Evolutionary conservation across 2,329 filamentous ascomycete genomes (phyloP).

Genomic region (Monosporascus cannonballus): DNA sequence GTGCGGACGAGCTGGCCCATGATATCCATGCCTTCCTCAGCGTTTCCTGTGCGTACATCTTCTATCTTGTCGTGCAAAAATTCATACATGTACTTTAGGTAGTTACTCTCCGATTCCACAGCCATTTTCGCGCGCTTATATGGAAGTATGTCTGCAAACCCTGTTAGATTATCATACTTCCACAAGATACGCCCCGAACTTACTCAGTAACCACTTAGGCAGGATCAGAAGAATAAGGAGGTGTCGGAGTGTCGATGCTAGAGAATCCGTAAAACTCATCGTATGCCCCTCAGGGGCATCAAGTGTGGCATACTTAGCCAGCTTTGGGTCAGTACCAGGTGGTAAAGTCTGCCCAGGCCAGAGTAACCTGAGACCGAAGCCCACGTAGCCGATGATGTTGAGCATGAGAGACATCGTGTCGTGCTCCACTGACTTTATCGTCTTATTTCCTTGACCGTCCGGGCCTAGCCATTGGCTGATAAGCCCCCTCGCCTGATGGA

Average conservation of each 20-base stretch:
- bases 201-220: slow-evolving; percentile 50
- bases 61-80: slow-evolving; percentile 56
- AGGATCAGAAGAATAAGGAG: slow-evolving; percentile 57
- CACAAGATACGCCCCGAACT: slow-evolving; percentile 12
- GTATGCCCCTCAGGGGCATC: slow-evolving; percentile 46
- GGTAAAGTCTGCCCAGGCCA: slow-evolving; percentile 57
- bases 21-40: slow-evolving; percentile 44
- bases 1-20: slow-evolving; percentile 45
- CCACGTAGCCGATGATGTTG: slow-evolving; percentile 58
- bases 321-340: slow-evolving; percentile 34
- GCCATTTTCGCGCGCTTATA: slow-evolving; percentile 46
- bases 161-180: slow-evolving; percentile 4
- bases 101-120: slow-evolving; percentile 53
- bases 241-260: slow-evolving; percentile 56
- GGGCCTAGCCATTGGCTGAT: slow-evolving; percentile 49
- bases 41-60: slow-evolving; percentile 29
- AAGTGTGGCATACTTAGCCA: slow-evolving; percentile 41
- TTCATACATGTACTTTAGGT: slow-evolving; percentile 63
- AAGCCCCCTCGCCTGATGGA: slow-evolving; percentile 58
- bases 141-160: slow-evolving; percentile 35
- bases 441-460: slow-evolving; percentile 34
- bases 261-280: slow-evolving; percentile 59
- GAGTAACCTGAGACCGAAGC: slow-evolving; percentile 58
- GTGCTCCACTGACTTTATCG: slow-evolving; percentile 49
- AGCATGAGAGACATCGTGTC: slow-evolving; percentile 60